Base-by-base conservation (phyloP, 1,284 basidiomycete genomes). In the Irpex sp. region DNA sequence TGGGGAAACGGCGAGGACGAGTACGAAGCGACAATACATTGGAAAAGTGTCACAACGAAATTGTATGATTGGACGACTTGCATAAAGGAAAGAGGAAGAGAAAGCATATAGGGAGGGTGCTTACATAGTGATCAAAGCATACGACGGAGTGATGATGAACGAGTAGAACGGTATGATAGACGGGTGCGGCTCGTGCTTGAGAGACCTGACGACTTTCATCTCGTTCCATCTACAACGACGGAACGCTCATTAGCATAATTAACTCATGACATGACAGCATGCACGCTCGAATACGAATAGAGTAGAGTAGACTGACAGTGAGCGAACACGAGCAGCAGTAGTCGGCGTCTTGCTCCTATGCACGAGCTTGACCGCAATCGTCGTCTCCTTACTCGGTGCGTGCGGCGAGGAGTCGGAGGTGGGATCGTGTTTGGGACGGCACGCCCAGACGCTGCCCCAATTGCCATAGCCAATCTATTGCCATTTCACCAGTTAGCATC, bases 121-220 rank as follows among this genome's bases (percentile, higher is more conserved):
- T 75, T 71, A 94, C 92, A 97, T 94, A 13, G 89, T 89, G 70
- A 94, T 91, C 66, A 94, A 81, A 54, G 93, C 93, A 77, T 92
- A 96, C 38, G 87, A 90, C 2, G 93, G 93, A 0, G 94, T 94
- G 69, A 97, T 93, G 72, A 97, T 88, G 80, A 97, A 97, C 3
- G 92, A 91, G 70, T 95, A 89, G 76, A 98, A 97, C 6, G 87
- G 85, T 68, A 98, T 91, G 74, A 98, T 90, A 66, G 92, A 92
- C 0, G 94, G 94, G 74, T 97, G 95, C 6, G 89, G 86, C 71
- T 94, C 89, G 58, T 86, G 77, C 75, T 90, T 91, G 73, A 97
- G 86, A 9, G 86, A 80, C 67, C 90, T 83, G 66, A 96, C 88
- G 67, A 96, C 91, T 82, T 95, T 95, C 93, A 96, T 95, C 80